Evolutionary conservation across 1,284 basidiomycete genomes (phyloP).

Genomic region (Fomitopsis palustris): DNA sequence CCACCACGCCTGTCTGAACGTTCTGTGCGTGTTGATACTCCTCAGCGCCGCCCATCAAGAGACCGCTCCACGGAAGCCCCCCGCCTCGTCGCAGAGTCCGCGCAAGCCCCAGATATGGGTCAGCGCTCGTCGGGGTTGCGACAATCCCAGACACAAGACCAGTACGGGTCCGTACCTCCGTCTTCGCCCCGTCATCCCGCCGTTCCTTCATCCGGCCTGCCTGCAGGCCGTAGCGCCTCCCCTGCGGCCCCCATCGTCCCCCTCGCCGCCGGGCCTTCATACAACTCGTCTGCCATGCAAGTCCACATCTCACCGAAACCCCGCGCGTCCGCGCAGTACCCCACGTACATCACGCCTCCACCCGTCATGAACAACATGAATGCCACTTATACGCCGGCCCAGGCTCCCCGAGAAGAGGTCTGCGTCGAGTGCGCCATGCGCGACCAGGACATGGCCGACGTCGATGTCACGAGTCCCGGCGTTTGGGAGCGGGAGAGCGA

Average conservation of each 20-base stretch:
- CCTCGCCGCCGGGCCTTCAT: constrained; percentile 55
- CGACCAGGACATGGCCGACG: constrained; percentile 97
- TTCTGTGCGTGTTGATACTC: constrained; percentile 11
- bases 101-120: constrained; percentile 25
- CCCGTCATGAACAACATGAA: constrained; percentile 53
- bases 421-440: constrained; percentile 99
- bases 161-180: constrained; percentile 30
- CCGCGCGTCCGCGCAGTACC: constrained; percentile 68
- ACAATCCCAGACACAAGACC: constrained; percentile 14
- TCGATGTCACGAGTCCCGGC: constrained; percentile 82
- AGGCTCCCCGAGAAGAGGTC: constrained; percentile 68
- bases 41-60: constrained; percentile 13
- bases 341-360: constrained; percentile 66
- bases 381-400: constrained; percentile 52
- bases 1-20: constrained; percentile 12
- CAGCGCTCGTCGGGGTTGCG: constrained; percentile 22
- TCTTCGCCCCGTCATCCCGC: constrained; percentile 44
- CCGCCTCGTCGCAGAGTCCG: constrained; percentile 8
- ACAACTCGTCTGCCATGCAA: constrained; percentile 35
- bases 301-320: constrained; percentile 61
- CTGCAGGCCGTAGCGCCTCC: constrained; percentile 31
- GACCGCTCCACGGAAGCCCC: constrained; percentile 8
- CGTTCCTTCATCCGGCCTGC: constrained; percentile 37
- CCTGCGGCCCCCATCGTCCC: constrained; percentile 39
- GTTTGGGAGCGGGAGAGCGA: constrained; percentile 94